Evolutionary conservation across 768 basidiomycete species (phyloP), one percentile per base, ranked within the genome.

Genomic region (Tubosaeta brunneosetosa): DNA sequence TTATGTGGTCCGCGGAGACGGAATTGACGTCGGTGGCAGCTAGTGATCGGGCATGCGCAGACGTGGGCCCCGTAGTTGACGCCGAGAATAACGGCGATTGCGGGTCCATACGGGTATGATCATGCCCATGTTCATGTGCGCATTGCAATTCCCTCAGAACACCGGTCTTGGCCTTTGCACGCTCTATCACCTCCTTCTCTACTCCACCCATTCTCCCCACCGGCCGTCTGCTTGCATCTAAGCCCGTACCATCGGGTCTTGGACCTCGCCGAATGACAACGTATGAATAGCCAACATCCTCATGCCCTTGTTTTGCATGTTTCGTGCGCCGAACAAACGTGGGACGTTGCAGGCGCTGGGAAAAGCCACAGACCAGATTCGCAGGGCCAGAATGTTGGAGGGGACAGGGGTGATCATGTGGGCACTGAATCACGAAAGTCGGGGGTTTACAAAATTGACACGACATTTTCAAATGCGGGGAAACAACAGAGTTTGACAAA

Each of bases 221-320:
- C 9, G 50, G 51, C 29, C 47, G 52, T 42, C 53, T 55, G 38
- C 31, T 27, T 44, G 52, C 52, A 32, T 17, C 51, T 31, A 44
- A 41, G 38, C 13, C 26, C 25, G 48, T 51, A 40, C 46, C 49
- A 43, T 62, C 55, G 8, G 93, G 93, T 52, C 94, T 77, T 27
- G 73, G 57, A 3, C 94, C 95, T 46, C 92, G 79, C 31, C 84
- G 84, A 50, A 99, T 78, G 29, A 93, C 88, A 44, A 97, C 80
- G 66, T 99, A 99, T 16, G 91, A 91, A 66, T 94, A 97, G 32
- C 81, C 83, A 33, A 84, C 79, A 59, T 95, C 88, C 68, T 95
- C 93, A 56, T 94, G 89, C 2, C 92, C 93, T 31, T 80, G 69
- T 25, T 79, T 81, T 22, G 88, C 85, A 67, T 95, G 91, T 66